A percentile compares a stretch with the other conserved stretches of the same genome.
phyloP scores from a whole-genome alignment of 2,329 filamentous ascomycete species.

The Alternaria sp. region DNA sequence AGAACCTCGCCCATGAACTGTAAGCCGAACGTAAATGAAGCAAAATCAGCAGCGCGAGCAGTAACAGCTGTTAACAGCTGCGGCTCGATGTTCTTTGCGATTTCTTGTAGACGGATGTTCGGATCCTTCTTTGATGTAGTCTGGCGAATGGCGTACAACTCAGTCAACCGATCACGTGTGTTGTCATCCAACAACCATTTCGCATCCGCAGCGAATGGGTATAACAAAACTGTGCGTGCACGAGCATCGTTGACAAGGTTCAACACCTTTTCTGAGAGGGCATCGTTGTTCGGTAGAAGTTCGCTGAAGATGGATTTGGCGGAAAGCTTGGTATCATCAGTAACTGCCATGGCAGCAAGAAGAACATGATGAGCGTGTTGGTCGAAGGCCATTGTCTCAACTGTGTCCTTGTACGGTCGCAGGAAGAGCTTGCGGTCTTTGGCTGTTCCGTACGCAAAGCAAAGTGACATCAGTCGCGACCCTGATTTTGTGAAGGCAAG shows the following conservation, averaged over 20 bases:
- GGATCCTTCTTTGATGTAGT: constrained; percentile 93
- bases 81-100: constrained; percentile 77
- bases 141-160: constrained; percentile 80
- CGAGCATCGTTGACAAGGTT: constrained; percentile 71
- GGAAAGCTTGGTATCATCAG: constrained; percentile 91
- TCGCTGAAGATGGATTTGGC: constrained; percentile 88
- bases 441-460: constrained; percentile 82
- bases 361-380: constrained; percentile 80
- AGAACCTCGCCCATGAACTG: constrained; percentile 86
- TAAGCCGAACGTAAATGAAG: constrained; percentile 80
- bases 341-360: constrained; percentile 84
- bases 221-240: constrained; percentile 74
- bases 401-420: constrained; percentile 87
- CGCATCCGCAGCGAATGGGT: constrained; percentile 73
- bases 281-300: constrained; percentile 67
- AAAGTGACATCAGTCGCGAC: constrained; percentile 79
- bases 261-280: constrained; percentile 69
- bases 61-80: constrained; percentile 78
- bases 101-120: constrained; percentile 75
- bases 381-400: constrained; percentile 85
- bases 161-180: constrained; percentile 75
- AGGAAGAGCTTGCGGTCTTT: constrained; percentile 93
- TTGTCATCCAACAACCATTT: constrained; percentile 69
- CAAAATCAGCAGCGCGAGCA: constrained; percentile 71
- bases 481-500: constrained; percentile 94